Evolutionary conservation across 2,329 filamentous ascomycete species (phyloP).

Genomic region (Venturia oleaginea): DNA sequence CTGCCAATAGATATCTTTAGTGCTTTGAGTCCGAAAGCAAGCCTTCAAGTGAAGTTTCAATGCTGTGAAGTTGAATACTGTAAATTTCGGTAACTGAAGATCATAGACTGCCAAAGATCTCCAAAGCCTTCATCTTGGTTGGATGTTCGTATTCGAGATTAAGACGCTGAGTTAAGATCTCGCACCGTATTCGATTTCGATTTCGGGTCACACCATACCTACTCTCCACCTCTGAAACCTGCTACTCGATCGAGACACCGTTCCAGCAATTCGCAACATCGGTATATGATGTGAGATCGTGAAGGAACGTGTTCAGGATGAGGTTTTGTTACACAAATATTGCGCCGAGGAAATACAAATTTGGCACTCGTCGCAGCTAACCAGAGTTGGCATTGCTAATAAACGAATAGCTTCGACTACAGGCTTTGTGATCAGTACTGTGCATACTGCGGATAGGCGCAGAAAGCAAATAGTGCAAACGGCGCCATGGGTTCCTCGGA

Average conservation of each 20-base stretch:
- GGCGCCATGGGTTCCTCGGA: neutral
- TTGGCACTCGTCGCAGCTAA: neutral
- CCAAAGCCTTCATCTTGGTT: neutral
- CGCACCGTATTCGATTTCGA: neutral
- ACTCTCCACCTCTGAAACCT: neutral
- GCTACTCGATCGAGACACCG: neutral
- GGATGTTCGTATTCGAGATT: neutral
- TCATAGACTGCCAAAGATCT: neutral
- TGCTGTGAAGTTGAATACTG: neutral
- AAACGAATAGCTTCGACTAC: neutral
- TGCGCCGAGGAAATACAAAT: neutral
- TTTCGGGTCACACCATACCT: neutral
- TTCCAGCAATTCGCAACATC: neutral
- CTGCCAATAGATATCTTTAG: too few relatives aligned
- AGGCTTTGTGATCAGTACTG: neutral
- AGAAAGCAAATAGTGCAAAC: neutral
- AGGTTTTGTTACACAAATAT: neutral
- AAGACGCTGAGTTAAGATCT: neutral
- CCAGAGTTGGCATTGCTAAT: neutral
- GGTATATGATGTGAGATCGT: neutral
- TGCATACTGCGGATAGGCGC: neutral
- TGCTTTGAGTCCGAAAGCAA: neutral
- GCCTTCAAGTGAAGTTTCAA: too few relatives aligned
- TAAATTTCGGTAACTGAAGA: neutral
- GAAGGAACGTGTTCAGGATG: neutral